Evolutionary conservation across 1,139 yeast species (phyloP).

Genomic region (Chernovozyma sophiae-reginae): DNA sequence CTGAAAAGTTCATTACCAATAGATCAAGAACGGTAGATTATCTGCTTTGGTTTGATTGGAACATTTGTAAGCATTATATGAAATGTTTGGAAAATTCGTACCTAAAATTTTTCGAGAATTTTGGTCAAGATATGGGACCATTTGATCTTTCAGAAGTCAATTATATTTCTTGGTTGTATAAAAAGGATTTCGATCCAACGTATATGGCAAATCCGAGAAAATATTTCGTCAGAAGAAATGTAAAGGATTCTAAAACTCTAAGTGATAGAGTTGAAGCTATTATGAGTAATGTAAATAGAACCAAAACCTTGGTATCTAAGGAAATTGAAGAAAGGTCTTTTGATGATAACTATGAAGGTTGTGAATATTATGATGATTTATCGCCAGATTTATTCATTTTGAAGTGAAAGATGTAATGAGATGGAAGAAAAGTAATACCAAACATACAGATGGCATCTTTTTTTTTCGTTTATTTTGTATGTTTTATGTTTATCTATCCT

Average conservation of each 20-base stretch:
- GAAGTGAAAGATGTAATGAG: background rate
- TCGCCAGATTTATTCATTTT: background rate
- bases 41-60: conserved; percentile 6
- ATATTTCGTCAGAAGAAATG: background rate
- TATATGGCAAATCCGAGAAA: background rate
- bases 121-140: background rate
- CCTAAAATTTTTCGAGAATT: background rate
- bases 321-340: background rate
- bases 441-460: too few relatives aligned
- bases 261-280: background rate
- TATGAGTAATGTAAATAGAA: background rate
- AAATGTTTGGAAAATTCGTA: background rate
- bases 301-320: background rate
- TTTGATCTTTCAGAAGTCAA: background rate
- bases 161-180: background rate
- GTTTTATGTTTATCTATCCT: background rate
- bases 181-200: conserved; percentile 2
- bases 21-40: conserved; percentile 3
- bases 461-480: too few relatives aligned
- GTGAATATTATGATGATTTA: background rate
- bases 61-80: background rate
- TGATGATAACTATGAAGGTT: background rate
- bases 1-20: background rate
- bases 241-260: background rate
- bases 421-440: background rate